Evolutionary conservation across 192 early-diverging fungal genomes (phyloP).

Genomic region (Coemansia sp.): DNA sequence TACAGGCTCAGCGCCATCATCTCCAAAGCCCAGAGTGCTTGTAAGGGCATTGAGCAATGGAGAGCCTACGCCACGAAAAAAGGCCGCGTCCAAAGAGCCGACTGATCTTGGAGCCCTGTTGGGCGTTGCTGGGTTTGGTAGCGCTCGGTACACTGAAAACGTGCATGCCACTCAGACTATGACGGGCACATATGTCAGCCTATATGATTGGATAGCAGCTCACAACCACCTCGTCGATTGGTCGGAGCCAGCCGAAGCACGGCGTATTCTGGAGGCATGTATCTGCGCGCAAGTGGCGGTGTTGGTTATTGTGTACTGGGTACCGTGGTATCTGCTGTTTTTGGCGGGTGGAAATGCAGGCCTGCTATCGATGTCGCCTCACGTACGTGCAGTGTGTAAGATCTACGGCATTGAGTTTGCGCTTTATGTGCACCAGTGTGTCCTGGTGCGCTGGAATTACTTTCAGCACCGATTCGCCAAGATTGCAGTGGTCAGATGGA

Average conservation of each 20-base stretch:
- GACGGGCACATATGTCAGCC: constrained; percentile 42
- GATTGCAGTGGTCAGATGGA: constrained; percentile 13
- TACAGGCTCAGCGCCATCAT: constrained; percentile 6
- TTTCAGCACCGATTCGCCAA: constrained; percentile 2
- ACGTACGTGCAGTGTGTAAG: constrained; percentile 44
- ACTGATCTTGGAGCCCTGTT: constrained; percentile 42
- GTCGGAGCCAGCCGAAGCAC: constrained; percentile 36
- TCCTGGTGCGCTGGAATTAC: constrained; percentile 13
- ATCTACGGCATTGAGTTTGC: constrained; percentile 42
- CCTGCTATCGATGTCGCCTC: constrained; percentile 49
- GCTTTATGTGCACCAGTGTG: constrained; percentile 28
- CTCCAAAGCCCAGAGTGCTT: constrained; percentile 24
- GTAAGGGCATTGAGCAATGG: constrained; percentile 18
- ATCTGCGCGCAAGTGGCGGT: constrained; percentile 32
- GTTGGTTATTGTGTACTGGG: constrained; percentile 38
- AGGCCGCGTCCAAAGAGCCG: neutral
- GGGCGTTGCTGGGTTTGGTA: constrained; percentile 52
- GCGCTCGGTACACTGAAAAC: constrained; percentile 47
- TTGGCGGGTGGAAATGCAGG: constrained; percentile 34
- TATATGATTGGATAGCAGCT: constrained; percentile 45
- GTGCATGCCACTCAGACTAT: constrained; percentile 53
- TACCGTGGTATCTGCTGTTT: constrained; percentile 48
- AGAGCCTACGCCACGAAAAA: neutral
- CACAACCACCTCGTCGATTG: constrained; percentile 49
- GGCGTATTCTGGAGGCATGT: constrained; percentile 26